Conservation (phyloP, 2,329 filamentous ascomycete genomes). For the Botrytis cinerea region DNA sequence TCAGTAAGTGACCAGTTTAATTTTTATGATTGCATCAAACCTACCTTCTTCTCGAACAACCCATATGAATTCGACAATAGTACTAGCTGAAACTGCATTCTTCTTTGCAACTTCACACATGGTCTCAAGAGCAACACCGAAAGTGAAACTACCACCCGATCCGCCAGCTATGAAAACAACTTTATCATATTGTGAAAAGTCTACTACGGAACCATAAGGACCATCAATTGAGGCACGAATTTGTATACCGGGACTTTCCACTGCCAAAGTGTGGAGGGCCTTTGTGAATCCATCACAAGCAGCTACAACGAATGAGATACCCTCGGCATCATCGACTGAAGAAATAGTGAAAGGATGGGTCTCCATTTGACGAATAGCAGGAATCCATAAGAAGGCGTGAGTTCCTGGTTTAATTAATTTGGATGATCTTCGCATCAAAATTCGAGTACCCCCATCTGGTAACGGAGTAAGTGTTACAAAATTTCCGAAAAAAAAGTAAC, state of each 20-base stretch:
- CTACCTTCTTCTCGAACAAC: conserved; percentile 50
- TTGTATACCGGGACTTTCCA: conserved; percentile 50
- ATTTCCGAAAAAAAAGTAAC: conserved; percentile 52
- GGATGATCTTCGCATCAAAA: conserved; percentile 54
- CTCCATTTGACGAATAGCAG: conserved; percentile 56
- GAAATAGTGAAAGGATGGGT: conserved; percentile 67
- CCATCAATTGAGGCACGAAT: conserved; percentile 59
- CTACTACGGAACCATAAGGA: conserved; percentile 58
- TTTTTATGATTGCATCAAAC: neutral
- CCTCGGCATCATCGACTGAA: conserved; percentile 42
- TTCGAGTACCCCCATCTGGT: conserved; percentile 54
- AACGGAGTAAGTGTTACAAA: conserved; percentile 55
- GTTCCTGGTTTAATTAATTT: conserved; percentile 48
- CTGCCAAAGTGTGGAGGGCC: conserved; percentile 54
- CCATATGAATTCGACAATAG: conserved; percentile 52
- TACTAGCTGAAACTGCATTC: conserved; percentile 36
- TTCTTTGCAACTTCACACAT: conserved; percentile 43
- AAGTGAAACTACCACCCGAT: conserved; percentile 61
- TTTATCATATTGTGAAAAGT: conserved; percentile 54
- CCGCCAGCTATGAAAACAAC: conserved; percentile 62
- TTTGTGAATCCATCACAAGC: conserved; percentile 61
- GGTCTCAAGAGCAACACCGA: conserved; percentile 51
- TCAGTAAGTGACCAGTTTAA: neutral
- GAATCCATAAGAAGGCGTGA: conserved; percentile 67
- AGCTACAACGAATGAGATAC: conserved; percentile 57